Conservation (phyloP, 768 basidiomycete species). For the Paxillus rubicundulus region DNA sequence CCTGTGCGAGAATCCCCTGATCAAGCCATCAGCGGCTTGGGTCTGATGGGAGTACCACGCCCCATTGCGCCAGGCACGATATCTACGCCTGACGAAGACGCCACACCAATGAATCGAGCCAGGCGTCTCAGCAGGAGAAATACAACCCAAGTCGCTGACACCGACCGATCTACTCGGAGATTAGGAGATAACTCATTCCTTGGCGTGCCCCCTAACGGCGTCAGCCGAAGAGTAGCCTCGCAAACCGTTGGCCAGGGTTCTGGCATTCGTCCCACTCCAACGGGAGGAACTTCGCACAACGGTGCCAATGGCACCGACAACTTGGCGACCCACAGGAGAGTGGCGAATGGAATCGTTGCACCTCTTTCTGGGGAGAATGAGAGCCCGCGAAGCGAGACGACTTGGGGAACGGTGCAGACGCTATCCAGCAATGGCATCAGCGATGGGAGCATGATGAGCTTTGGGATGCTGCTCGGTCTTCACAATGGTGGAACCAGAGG, state of each 20-base stretch:
- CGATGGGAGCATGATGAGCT: conserved; percentile 26
- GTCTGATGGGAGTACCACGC: conserved; percentile 26
- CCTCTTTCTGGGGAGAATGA: conserved; percentile 20
- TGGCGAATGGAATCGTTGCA: conserved; percentile 7
- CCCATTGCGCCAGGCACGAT: conserved; percentile 21
- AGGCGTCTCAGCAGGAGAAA: conserved; percentile 24
- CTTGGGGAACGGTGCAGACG: conserved; percentile 36
- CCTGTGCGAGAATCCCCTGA: conserved; percentile 32
- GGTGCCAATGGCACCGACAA: conserved; percentile 11
- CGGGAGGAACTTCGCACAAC: conserved; percentile 10
- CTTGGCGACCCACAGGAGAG: conserved; percentile 4
- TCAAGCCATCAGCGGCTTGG: conserved; percentile 21
- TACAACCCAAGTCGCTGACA: conserved; percentile 18
- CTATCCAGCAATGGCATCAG: conserved; percentile 16
- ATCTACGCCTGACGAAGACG: conserved; percentile 27
- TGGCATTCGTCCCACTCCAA: conserved; percentile 20
- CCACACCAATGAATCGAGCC: conserved; percentile 23
- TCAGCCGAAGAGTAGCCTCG: conserved; percentile 14
- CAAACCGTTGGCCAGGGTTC: conserved; percentile 15
- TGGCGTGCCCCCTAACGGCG: conserved; percentile 14
- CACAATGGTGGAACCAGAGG: conserved; percentile 30
- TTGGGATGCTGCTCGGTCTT: conserved; percentile 29
- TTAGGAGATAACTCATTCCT: conserved; percentile 11
- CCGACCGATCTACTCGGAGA: conserved; percentile 19
- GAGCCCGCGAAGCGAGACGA: conserved; percentile 34